Base-by-base conservation (phyloP, 148 eudicot species). In the Silene uniflora region DNA sequence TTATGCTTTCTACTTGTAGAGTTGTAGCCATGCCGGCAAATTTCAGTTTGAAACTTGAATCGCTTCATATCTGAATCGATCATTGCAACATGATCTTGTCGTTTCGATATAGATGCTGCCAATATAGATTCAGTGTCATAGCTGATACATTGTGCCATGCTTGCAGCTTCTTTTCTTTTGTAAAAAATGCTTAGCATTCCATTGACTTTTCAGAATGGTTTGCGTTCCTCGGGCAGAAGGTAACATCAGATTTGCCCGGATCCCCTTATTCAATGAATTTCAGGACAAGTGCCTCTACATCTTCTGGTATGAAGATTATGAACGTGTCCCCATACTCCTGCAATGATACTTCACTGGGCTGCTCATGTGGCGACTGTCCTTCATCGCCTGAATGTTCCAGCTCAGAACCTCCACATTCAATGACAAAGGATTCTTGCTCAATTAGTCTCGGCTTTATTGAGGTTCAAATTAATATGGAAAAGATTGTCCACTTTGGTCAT, bases 321-420 rank as follows among this genome's bases (percentile, higher is more conserved):
- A 79, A 90, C 63, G 87, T 84, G 69, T 81, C 91, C 27, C 73
- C 83, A 25, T 90, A 88, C 84, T 72, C 91, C 63, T 90, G 94
- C 79, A 90, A 87, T 68, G 94, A 90, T 76, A 85, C 91, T 75
- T 86, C 86, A 44, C 76, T 90, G 73, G 90, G 94, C 46, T 90
- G 94, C 83, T 88, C 94, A 79, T 90, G 94, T 83, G 94, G 94
- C 52, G 94, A 90, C 75, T 90, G 94, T 73, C 94, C 94, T 75
- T 75, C 84, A 12, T 81, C 91, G 47, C 84, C 89, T 32, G 79
- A 59, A 58, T 90, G 94, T 82, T 85, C 94, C 49, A 75, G 79
- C 61, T 76, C 78, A 25, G 86, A 88, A 76, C 94, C 91, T 82
- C 90, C 93, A 80, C 81, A 84, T 83, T 86, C 91, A 55, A 81